Evolutionary conservation across 1,284 basidiomycete genomes (phyloP).

Genomic region (Cutaneotrichosporon cavernicola): DNA sequence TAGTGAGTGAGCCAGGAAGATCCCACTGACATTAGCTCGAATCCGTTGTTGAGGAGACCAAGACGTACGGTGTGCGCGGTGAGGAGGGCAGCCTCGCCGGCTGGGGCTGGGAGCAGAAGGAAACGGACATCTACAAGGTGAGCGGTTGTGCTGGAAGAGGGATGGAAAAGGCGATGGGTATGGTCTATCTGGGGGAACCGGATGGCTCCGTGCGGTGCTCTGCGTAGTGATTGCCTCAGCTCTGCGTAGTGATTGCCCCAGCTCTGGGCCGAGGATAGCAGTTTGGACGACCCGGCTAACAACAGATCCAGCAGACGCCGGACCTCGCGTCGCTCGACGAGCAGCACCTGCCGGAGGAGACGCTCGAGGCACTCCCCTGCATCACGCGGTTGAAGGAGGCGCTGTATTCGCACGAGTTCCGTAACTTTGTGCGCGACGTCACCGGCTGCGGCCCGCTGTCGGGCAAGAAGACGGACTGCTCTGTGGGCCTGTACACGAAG

Average conservation of each 20-base stretch:
- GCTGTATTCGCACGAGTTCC: conserved; percentile 84
- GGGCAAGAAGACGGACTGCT: conserved; percentile 92
- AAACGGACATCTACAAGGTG: conserved; percentile 99
- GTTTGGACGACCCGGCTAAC: conserved; percentile 5
- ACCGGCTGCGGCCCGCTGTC: conserved; percentile 91
- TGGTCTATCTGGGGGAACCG: not conserved
- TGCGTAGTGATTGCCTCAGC: too few relatives aligned
- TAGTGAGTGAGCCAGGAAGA: conserved; percentile 57
- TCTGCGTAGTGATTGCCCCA: not conserved
- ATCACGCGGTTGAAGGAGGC: conserved; percentile 82
- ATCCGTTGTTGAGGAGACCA: conserved; percentile 62
- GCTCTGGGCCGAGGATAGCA: not conserved
- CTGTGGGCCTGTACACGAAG: conserved; percentile 85
- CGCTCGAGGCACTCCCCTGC: conserved; percentile 70
- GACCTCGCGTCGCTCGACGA: conserved; percentile 87
- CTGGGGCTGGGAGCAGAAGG: conserved; percentile 85
- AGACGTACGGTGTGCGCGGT: conserved; percentile 49
- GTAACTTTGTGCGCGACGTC: conserved; percentile 77
- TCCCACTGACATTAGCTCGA: conserved; percentile 57
- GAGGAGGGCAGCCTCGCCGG: conserved; percentile 51
- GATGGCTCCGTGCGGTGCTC: not conserved
- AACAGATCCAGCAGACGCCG: conserved; percentile 91
- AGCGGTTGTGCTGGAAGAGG: conserved; percentile 21
- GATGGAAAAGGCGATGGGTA: not conserved
- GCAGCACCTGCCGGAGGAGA: conserved; percentile 59